Base-by-base conservation (phyloP, 2,329 filamentous ascomycete species). In the Pestalotiopsis sp. region DNA sequence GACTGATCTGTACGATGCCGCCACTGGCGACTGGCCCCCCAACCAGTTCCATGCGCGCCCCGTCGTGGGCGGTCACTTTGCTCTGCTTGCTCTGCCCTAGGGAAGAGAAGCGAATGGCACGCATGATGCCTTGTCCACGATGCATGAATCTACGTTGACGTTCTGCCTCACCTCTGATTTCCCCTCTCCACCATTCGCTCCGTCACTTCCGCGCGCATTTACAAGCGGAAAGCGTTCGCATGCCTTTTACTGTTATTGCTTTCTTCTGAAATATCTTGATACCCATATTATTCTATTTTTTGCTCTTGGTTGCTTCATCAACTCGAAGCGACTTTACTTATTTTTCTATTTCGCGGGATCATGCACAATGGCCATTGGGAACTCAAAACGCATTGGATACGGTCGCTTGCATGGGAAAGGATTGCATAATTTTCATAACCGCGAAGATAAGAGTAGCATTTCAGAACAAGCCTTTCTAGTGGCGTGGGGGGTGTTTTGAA, bases 41-140 rank as follows among this genome's bases (percentile, higher is more conserved):
- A 87, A 90, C 1, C 84, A 88, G 67, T 97, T 97, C 82, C 90
- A 90, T 70, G 93, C 93, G 1, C 83, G 94, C 45, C 94, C 94
- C 0, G 94, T 97, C 0, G 86, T 92, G 58, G 94, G 94, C 2
- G 93, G 91, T 0, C 89, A 93, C 79, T 97, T 95, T 83, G 90
- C 93, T 2, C 87, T 95, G 74, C 81, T 97, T 78, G 91, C 92
- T 27, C 80, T 95, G 69, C 75, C 75, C 4, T 69, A 45, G n/a
- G 41, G 57, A 59, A 59, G 20, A 6, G 25, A 59, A 12, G 7
- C 20, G 23, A 59, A 52, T 52, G 45, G 13, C 45, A 17, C 14
- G 45, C 23, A 27, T 59, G 57, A 59, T 36, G 57, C 11, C 14
- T 20, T 27, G 14, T 25, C 23, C 25, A 23, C 11, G 23, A 27